A percentile compares a stretch with the other conserved stretches of the same genome.
Evolutionary conservation across 1,139 yeast species (phyloP).

Genomic region (Kluyveromyces marxianus): DNA sequence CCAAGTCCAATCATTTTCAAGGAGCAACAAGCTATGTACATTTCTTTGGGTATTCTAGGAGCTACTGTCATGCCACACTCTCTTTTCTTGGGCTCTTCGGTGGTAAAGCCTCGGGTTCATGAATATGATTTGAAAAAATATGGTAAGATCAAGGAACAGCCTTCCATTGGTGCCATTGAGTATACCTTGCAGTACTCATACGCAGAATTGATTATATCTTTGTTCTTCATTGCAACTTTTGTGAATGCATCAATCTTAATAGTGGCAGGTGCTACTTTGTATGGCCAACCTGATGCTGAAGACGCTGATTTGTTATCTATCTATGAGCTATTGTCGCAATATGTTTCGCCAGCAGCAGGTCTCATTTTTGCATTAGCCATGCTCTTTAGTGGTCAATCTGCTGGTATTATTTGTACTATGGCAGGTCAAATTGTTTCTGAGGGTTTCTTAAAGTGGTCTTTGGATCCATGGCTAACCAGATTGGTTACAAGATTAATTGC

Average conservation of each 20-base stretch:
- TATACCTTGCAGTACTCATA: constrained; percentile 66
- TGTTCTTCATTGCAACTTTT: constrained; percentile 74
- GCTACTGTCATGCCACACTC: constrained; percentile 99
- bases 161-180: constrained; percentile 63
- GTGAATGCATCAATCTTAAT: constrained; percentile 79
- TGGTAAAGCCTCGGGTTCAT: constrained; percentile 81
- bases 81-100: constrained; percentile 81
- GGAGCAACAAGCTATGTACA: constrained; percentile 73
- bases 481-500: constrained; percentile 79
- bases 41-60: constrained; percentile 86
- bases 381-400: constrained; percentile 93
- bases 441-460: constrained; percentile 80
- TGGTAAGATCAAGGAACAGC: constrained; percentile 35
- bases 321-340: constrained; percentile 61
- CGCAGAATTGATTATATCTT: constrained; percentile 66
- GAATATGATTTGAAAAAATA: constrained; percentile 65
- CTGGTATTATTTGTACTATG: constrained; percentile 95
- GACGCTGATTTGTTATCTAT: constrained; percentile 85
- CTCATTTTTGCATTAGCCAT: constrained; percentile 86
- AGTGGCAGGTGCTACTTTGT: constrained; percentile 77
- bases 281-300: constrained; percentile 60
- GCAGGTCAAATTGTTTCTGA: constrained; percentile 97
- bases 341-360: constrained; percentile 88
- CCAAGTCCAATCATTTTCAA: constrained; percentile 70
- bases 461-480: constrained; percentile 82